Conservation (phyloP, 306 rosid genomes). For the Sindora glabra region DNA sequence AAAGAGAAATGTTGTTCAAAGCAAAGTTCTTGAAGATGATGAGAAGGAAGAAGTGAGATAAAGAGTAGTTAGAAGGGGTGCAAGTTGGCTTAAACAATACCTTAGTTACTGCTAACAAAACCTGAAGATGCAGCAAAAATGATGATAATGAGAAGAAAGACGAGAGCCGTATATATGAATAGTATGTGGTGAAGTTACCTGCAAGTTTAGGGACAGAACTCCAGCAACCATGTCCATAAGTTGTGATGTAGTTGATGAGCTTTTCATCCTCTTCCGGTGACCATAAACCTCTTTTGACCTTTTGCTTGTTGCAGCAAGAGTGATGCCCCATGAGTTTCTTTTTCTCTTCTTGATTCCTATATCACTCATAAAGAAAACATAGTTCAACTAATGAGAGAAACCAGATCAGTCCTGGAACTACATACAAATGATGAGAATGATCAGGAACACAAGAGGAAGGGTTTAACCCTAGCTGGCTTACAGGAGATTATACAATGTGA, state of each 20-base stretch:
- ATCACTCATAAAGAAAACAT: not conserved
- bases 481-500: slow-evolving; percentile 8
- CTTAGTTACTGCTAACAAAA: too few relatives aligned
- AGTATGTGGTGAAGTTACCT: slow-evolving; percentile 27
- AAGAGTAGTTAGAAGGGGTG: too few relatives aligned
- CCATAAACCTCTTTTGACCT: slow-evolving; percentile 97
- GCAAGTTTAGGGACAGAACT: slow-evolving; percentile 95
- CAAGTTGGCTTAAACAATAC: too few relatives aligned
- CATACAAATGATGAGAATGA: slow-evolving; percentile 5
- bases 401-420: slow-evolving; percentile 7
- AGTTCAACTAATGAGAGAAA: not conserved
- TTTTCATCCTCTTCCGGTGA: slow-evolving; percentile 98
- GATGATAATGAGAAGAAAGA: not conserved
- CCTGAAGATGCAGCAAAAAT: too few relatives aligned
- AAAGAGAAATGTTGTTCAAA: too few relatives aligned
- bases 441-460: not conserved
- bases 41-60: too few relatives aligned
- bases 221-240: slow-evolving; percentile 97
- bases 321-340: slow-evolving; percentile 68
- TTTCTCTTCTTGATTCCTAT: not conserved
- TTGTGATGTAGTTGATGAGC: slow-evolving; percentile 77
- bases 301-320: slow-evolving; percentile 97
- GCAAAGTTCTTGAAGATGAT: too few relatives aligned
- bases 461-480: slow-evolving; percentile 29
- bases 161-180: not conserved